Conservation (phyloP, 148 eudicot species). For the Pouteria glomerata region DNA sequence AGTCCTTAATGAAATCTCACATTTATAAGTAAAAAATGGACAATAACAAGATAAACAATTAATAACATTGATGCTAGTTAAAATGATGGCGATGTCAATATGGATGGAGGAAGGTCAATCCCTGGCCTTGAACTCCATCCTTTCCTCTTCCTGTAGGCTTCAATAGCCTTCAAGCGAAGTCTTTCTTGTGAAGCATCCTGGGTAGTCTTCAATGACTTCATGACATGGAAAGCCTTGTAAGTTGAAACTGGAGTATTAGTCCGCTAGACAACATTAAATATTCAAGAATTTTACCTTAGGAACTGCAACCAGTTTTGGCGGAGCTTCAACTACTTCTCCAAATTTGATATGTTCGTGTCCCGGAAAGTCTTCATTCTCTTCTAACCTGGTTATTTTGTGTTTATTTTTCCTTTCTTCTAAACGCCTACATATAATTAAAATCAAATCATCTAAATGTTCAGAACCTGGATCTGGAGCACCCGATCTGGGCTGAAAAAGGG, state of each 20-base stretch:
- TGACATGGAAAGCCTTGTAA: slow-evolving; percentile 4
- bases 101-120: slow-evolving; percentile 45
- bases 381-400: slow-evolving; percentile 36
- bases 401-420: slow-evolving; percentile 70
- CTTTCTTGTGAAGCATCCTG: slow-evolving; percentile 69
- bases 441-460: background rate
- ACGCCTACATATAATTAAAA: slow-evolving; percentile 39
- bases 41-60: background rate
- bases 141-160: slow-evolving; percentile 67
- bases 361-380: slow-evolving; percentile 46
- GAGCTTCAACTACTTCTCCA: slow-evolving; percentile 85
- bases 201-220: slow-evolving; percentile 49
- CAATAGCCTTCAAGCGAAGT: slow-evolving; percentile 74
- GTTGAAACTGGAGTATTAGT: background rate
- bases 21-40: too few relatives aligned
- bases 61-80: background rate
- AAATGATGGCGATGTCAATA: slow-evolving; percentile 13
- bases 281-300: slow-evolving; percentile 46
- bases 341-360: slow-evolving; percentile 65
- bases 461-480: background rate
- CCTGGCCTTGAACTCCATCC: slow-evolving; percentile 76
- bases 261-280: background rate
- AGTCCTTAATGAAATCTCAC: too few relatives aligned
- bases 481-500: background rate
- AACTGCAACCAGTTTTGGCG: slow-evolving; percentile 63